These are phyloP conservation scores for Coemansia sp. DNA, from an alignment of 192 early-diverging fungal species.

Conservation along the genomic window DNA sequence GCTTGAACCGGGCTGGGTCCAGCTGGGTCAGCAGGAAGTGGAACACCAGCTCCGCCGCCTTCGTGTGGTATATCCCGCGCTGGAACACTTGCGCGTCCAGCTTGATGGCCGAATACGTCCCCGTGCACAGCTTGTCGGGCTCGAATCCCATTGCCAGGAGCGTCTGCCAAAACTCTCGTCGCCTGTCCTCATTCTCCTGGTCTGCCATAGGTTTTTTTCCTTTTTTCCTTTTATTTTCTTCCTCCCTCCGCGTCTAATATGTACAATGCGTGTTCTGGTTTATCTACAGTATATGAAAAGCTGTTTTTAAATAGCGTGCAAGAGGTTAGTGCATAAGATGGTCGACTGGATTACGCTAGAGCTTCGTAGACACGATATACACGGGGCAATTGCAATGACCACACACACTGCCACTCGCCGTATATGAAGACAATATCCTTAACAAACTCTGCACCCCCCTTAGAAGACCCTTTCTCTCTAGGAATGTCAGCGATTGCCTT, in stretches of 20 bases:
- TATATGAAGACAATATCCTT: too few relatives aligned
- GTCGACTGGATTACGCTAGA: too few relatives aligned
- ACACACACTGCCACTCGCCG: too few relatives aligned
- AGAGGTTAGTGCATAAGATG: too few relatives aligned
- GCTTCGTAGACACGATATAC: too few relatives aligned
- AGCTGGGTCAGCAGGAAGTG: constrained; percentile 57
- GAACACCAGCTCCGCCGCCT: constrained; percentile 60
- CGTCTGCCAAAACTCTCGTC: constrained; percentile 44
- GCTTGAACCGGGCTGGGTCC: constrained; percentile 28
- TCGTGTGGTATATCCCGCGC: constrained; percentile 58
- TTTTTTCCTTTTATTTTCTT: too few relatives aligned
- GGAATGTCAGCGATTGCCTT: constrained; percentile 32
- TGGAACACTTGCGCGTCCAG: constrained; percentile 58
- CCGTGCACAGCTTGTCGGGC: constrained; percentile 25
- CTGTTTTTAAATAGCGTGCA: too few relatives aligned
- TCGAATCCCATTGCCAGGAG: constrained; percentile 47
- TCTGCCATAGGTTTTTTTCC: background rate
- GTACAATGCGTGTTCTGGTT: too few relatives aligned
- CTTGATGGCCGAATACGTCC: constrained; percentile 47
- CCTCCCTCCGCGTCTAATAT: too few relatives aligned
- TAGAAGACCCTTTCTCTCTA: background rate
- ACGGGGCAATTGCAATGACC: too few relatives aligned
- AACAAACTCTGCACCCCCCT: background rate
- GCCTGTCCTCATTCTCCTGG: constrained; percentile 14
- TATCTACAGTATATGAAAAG: too few relatives aligned